These are phyloP conservation scores for Dryas integrifolia DNA, from an alignment of 331 rosid species.

Conservation along the genomic window DNA sequence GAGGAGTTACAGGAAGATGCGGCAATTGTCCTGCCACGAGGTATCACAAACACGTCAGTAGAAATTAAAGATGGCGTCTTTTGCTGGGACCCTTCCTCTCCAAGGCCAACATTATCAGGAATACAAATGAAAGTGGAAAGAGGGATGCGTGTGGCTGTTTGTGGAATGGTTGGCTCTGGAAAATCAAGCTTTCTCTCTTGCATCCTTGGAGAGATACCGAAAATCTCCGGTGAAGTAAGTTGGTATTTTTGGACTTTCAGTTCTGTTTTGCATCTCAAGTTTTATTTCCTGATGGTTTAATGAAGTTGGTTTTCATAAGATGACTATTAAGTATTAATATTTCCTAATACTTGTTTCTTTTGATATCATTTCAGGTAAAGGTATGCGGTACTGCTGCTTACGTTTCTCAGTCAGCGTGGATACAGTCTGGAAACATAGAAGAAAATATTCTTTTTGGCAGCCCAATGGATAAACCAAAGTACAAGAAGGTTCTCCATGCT, in stretches of 20 bases:
- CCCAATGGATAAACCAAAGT: conserved; percentile 85
- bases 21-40: conserved; percentile 69
- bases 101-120: conserved; percentile 73
- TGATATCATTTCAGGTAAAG: conserved; percentile 55
- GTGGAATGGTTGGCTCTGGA: conserved; percentile 96
- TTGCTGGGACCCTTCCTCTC: conserved; percentile 76
- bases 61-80: conserved; percentile 77
- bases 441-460: conserved; percentile 89
- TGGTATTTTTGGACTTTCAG: conserved; percentile 24
- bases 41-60: conserved; percentile 58
- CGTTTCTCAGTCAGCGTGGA: conserved; percentile 96
- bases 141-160: conserved; percentile 94
- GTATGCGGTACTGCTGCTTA: conserved; percentile 88
- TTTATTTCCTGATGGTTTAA: conserved; percentile 17
- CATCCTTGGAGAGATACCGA: conserved; percentile 95
- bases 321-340: background rate
- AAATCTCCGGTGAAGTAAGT: conserved; percentile 91
- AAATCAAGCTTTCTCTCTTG: conserved; percentile 95
- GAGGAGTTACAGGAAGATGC: conserved; percentile 96
- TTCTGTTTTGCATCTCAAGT: conserved; percentile 16
- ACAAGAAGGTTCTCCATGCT: conserved; percentile 84
- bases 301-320: conserved; percentile 3
- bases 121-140: conserved; percentile 71
- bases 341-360: conserved; percentile 20
- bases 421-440: conserved; percentile 91